Evolutionary conservation across 2,329 filamentous ascomycete genomes (phyloP).

Genomic region (Fusarium sp.): DNA sequence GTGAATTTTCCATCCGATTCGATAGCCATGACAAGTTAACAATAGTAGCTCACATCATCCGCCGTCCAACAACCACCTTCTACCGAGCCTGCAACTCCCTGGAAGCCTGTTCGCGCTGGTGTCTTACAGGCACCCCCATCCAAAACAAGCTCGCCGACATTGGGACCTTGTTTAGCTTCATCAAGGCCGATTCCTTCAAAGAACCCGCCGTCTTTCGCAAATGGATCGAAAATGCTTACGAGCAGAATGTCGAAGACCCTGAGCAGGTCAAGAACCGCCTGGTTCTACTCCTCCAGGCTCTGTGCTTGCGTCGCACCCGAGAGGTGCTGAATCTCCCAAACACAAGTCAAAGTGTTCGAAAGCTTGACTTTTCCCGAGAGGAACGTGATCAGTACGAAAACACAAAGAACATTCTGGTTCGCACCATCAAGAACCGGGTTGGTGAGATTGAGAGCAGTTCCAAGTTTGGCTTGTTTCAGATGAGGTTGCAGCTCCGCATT

Average conservation of each 20-base stretch:
- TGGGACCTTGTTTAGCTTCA: neutral
- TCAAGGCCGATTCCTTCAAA: neutral
- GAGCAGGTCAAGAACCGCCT: neutral
- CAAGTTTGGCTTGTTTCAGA: neutral
- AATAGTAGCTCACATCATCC: slow-evolving; percentile 60
- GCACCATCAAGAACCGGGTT: neutral
- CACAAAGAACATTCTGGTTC: neutral
- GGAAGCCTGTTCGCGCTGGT: slow-evolving; percentile 61
- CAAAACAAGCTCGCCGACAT: slow-evolving; percentile 2
- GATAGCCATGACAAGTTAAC: neutral
- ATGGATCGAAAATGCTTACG: neutral
- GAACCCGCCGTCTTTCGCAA: neutral
- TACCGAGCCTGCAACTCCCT: slow-evolving; percentile 57
- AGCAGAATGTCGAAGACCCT: neutral
- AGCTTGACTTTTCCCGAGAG: neutral
- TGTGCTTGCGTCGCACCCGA: neutral
- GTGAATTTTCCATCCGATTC: slow-evolving; percentile 40
- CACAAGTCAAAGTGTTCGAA: neutral
- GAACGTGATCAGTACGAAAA: neutral
- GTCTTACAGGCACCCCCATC: slow-evolving; percentile 34
- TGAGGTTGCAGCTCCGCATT: neutral
- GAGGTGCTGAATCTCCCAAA: neutral
- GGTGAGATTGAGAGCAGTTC: neutral
- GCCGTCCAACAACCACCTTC: slow-evolving; percentile 59
- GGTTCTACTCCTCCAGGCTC: neutral